Evolutionary conservation across 306 rosid species (phyloP), one percentile per base, ranked within the genome.

Genomic region (Quercus aquifolioides): DNA sequence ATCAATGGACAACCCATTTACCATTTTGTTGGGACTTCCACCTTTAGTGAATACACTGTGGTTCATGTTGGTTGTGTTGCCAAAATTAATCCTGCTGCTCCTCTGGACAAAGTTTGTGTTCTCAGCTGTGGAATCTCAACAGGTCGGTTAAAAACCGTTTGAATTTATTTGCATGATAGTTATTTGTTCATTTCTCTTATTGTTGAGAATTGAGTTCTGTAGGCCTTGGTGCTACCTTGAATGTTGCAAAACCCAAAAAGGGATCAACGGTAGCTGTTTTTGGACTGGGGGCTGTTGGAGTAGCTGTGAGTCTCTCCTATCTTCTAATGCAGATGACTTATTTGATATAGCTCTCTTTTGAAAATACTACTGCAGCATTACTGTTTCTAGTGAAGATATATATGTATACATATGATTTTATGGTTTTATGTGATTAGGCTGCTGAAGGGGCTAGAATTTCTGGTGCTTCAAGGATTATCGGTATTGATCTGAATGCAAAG

Each of bases 121-220:
- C 98, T 94, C 77, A 94, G 98, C 54, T 94, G 98, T 51, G 97
- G 98, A 82, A 82, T 94, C 1, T 88, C 94, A 86, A 94, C 97
- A 78, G 98, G 98, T 90, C 67, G 17, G 79, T 2, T 49, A 3
- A 49, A 13, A 49, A 3, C 1, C 17, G 17, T 12, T 49, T 12
- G 15, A 49, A 12, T 49, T 10, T 49, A 11, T 49, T 49, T 49
- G 17, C 17, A 3, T 49, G 17, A 49, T 49, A 12, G 17, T 49
- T 49, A 49, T 11, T 49, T 49, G 17, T 49, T 49, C 17, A 3
- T 49, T 49, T 49, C 54, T 49, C 17, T 49, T 49, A 12, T 49
- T 49, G 17, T 11, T 49, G 14, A 11, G 17, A 49, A 12, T 49
- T 49, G 54, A 49, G 54, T 49, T 49, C 17, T 69, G 72, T 60